Conservation (phyloP, 2,329 filamentous ascomycete genomes). For the Zalaria obscura region DNA sequence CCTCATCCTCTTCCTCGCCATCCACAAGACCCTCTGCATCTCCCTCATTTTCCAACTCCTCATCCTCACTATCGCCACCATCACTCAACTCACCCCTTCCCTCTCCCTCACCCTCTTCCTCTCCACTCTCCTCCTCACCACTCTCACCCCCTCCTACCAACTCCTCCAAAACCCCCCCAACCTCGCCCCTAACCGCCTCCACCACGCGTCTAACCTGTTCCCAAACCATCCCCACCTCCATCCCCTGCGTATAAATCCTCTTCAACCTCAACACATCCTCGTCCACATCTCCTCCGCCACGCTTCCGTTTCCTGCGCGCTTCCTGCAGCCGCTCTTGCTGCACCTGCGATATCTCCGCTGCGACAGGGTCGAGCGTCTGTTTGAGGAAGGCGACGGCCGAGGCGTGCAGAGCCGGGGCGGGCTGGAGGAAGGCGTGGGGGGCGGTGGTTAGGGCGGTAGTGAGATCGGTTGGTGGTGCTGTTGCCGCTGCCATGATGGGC, state of each 20-base stretch:
- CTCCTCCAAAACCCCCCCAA: conserved; percentile 32
- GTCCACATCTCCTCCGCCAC: conserved; percentile 36
- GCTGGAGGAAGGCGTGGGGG: conserved; percentile 66
- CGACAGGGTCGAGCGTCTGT: conserved; percentile 63
- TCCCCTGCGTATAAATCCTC: conserved; percentile 74
- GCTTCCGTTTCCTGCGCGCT: conserved; percentile 62
- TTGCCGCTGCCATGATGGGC: neutral
- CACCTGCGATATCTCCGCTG: conserved; percentile 55
- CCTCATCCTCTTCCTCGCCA: conserved; percentile 18
- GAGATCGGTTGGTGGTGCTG: conserved; percentile 2
- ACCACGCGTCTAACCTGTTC: conserved; percentile 83
- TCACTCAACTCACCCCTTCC: conserved; percentile 18
- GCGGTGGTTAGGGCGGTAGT: conserved; percentile 9
- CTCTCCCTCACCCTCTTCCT: conserved; percentile 18
- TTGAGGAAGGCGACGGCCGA: conserved; percentile 67
- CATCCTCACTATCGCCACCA: conserved; percentile 23
- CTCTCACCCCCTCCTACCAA: conserved; percentile 10
- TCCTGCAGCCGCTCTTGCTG: conserved; percentile 57
- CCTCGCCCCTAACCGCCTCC: conserved; percentile 43
- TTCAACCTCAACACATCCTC: conserved; percentile 55
- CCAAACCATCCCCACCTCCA: conserved; percentile 82
- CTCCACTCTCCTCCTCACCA: conserved; percentile 16
- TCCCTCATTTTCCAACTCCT: conserved; percentile 23
- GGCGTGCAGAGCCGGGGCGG: conserved; percentile 49
- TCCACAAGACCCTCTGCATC: conserved; percentile 15